A percentile compares a stretch with the other conserved stretches of the same genome.
Conservation (phyloP, 306 rosid species). For the Cucumis cinereus region DNA sequence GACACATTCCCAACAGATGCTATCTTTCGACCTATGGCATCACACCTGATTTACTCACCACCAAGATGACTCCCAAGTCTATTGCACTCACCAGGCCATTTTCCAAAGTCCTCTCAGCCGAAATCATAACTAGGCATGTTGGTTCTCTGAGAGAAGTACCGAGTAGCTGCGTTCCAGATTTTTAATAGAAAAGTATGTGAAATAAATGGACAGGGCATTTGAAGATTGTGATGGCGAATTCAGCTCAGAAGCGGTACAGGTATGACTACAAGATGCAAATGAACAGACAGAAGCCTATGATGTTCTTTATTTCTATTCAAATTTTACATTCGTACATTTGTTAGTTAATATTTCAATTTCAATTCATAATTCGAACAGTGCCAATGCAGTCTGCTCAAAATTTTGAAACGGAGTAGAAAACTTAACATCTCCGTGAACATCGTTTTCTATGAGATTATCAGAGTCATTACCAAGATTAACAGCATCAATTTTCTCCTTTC, state of each 20-base stretch:
- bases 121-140: background rate
- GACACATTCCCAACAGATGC: no score
- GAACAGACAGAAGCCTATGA: background rate
- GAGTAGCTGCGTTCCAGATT: background rate
- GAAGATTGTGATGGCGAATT: background rate
- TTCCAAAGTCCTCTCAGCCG: background rate
- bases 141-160: background rate
- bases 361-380: slow-evolving; percentile 2
- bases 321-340: background rate
- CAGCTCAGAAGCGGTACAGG: background rate
- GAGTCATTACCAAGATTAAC: slow-evolving; percentile 9
- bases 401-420: slow-evolving; percentile 14
- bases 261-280: background rate
- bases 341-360: background rate
- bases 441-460: background rate
- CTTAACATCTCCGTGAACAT: background rate
- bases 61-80: no score
- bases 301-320: background rate
- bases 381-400: slow-evolving; percentile 1
- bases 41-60: no score
- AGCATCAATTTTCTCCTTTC: background rate
- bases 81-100: background rate
- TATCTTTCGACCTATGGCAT: no score
- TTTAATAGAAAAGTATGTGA: background rate
- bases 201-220: background rate